Base-by-base conservation (phyloP, 2,329 filamentous ascomycete species). In the Chaetomium sp. region DNA sequence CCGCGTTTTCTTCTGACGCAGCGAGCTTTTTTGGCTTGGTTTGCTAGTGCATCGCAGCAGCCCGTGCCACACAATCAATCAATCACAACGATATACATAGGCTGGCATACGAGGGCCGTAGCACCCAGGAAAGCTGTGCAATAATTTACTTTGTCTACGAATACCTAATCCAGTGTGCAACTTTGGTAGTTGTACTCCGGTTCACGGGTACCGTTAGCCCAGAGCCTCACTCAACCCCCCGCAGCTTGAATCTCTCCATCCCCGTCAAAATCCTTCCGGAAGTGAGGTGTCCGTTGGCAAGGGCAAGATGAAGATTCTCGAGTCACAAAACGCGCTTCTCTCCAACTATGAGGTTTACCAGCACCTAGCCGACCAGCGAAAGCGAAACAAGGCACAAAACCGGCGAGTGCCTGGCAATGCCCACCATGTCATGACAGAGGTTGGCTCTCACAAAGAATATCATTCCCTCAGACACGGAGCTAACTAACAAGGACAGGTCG, bases 261-360 rank as follows among this genome's bases (percentile, higher is more conserved):
- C 21, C 45, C 38, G 38, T 47, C 21, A 47, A 12, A 21, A 19
- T n/a, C 45, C 21, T 23, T 47, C 21, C 3, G 29, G 6, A 55
- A 3, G 10, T 7, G 35, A 63, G 19, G 47, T n/a, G n/a, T 6
- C 27, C 25, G 25, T 1, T 47, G 21, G 13, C 42, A 58, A 31
- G 42, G 23, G 13, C 65, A 70, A 61, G 16, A 88, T 89, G 87
- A 89, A 91, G 83, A 85, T 93, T 72, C 78, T 92, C 71, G 89
- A 90, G 72, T 81, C 89, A 3, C 88, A 92, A 74, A 86, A 86
- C 33, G 88, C 88, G 5, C 82, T 88, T 50, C 80, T 93, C 72
- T 86, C 87, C 74, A 92, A 92, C 75, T 89, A 85, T 69, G 90
- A 92, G 80, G 89, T 92, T 68, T 88, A 87, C 71, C 80, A 83